phyloP scores from a whole-genome alignment of 257 asterid species.

The Solanum corneliomulleri region DNA sequence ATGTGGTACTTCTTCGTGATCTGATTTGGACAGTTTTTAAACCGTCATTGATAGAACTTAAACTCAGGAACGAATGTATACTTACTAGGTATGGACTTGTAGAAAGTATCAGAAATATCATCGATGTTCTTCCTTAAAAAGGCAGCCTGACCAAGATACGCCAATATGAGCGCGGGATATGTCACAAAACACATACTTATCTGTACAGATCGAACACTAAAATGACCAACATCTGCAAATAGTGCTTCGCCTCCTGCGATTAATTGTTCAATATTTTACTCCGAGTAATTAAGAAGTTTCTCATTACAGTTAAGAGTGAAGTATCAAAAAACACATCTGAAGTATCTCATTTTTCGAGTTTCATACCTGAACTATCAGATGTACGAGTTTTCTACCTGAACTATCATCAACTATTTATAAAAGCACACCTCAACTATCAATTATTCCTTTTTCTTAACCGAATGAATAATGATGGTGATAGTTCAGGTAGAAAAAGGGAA shows the following conservation, averaged over 20 bases:
- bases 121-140: conserved; percentile 28
- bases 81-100: conserved; percentile 41
- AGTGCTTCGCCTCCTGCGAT: conserved; percentile 56
- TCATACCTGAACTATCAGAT: not conserved
- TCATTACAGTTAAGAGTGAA: not conserved
- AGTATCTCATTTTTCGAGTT: not conserved
- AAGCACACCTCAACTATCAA: too few relatives aligned
- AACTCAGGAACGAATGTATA: too few relatives aligned
- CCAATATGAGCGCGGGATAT: conserved; percentile 36
- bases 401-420: too few relatives aligned
- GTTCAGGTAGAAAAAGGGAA: not conserved
- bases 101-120: conserved; percentile 24
- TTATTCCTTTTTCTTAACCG: too few relatives aligned
- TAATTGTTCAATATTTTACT: not conserved
- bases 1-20: too few relatives aligned
- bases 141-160: conserved; percentile 47
- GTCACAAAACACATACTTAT: conserved; percentile 36
- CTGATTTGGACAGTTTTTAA: too few relatives aligned
- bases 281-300: not conserved
- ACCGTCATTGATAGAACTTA: too few relatives aligned
- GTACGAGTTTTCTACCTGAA: not conserved
- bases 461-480: not conserved
- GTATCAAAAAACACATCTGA: not conserved
- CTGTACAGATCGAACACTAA: conserved; percentile 44
- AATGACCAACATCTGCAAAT: conserved; percentile 65